phyloP scores from a whole-genome alignment of 1,284 basidiomycete genomes.

The Xanthoconium separans region DNA sequence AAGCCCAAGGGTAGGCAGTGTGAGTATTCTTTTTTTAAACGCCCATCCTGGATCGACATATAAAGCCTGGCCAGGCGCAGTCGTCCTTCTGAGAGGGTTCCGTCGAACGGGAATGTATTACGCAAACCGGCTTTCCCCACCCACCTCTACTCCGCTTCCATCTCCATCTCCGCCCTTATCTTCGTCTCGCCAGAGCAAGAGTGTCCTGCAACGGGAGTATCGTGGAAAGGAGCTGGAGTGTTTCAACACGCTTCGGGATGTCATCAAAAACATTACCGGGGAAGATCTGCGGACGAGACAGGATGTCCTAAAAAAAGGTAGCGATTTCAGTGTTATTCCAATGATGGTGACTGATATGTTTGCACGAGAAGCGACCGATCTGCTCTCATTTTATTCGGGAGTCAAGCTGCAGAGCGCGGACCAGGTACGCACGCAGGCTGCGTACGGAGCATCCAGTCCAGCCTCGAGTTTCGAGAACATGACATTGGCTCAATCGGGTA shows the following conservation, averaged over 20 bases:
- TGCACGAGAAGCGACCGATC: slow-evolving; percentile 6
- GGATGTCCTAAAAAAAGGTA: slow-evolving; percentile 23
- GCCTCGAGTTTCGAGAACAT: not conserved
- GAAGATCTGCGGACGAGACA: slow-evolving; percentile 15
- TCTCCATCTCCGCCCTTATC: not conserved
- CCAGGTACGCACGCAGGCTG: not conserved
- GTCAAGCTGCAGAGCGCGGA: not conserved
- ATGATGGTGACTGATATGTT: not conserved
- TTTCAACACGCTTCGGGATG: slow-evolving; percentile 19
- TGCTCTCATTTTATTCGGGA: slow-evolving; percentile 2
- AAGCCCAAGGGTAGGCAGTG: not conserved
- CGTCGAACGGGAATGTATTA: not conserved
- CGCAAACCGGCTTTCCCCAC: not conserved
- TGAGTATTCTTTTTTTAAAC: not conserved
- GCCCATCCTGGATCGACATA: not conserved
- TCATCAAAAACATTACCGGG: slow-evolving; percentile 17
- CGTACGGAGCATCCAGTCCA: not conserved
- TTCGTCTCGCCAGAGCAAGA: slow-evolving; percentile 10
- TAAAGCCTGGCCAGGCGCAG: slow-evolving; percentile 1
- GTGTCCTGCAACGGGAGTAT: slow-evolving; percentile 17
- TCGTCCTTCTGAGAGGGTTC: not conserved
- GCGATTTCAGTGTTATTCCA: not conserved
- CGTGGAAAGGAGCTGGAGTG: slow-evolving; percentile 21
- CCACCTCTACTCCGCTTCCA: too few species aligned
- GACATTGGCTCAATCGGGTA: not conserved